Base-by-base conservation (phyloP, 192 early-diverging fungal genomes). In the Spizellomyces sp. region DNA sequence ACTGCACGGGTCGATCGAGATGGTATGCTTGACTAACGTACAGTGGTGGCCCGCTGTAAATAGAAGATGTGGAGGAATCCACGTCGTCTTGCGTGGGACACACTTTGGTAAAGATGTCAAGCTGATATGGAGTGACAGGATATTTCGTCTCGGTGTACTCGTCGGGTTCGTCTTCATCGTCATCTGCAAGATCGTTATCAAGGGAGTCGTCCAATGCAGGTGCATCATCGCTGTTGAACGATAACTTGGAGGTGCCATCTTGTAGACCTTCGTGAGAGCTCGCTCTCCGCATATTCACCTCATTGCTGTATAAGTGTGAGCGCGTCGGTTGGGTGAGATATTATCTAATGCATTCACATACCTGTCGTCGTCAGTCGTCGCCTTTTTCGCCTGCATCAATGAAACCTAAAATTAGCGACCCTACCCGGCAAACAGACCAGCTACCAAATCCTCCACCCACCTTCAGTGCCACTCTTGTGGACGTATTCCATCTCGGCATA, bases 81-180 rank as follows among this genome's bases (percentile, higher is more conserved):
- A 61, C 19, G 8, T 82, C 81, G 43, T 77, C 71, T 6, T 70
- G 69, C 27, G 61, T 62, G 9, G 77, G 78, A 50, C 69, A 75
- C 10, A 77, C 21, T 50, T 63, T 75, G 57, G 47, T 47, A 69
- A 68, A 83, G 19, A 80, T 59, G 19, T 54, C 56, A 14, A 83
- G 74, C 48, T 83, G 81, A 57, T 78, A 76, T 12, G 81, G 78
- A 12, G 78, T 80, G n/a, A 73, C 62, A 15, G 77, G 77, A 69
- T 83, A 83, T 57, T 74, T 62, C 12, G 44, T 41, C 14, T 69
- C 73, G 8, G 9, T 17, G 64, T 65, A 60, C 19, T 55, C 60
- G 22, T 72, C 70, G 17, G 55, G 68, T n/a, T 48, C 64, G n/a
- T 19, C 15, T 36, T 46, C 57, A n/a, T 64, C 48, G 12, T 57